Conservation (phyloP, 768 basidiomycete species). For the Lactarius akahatsu region DNA sequence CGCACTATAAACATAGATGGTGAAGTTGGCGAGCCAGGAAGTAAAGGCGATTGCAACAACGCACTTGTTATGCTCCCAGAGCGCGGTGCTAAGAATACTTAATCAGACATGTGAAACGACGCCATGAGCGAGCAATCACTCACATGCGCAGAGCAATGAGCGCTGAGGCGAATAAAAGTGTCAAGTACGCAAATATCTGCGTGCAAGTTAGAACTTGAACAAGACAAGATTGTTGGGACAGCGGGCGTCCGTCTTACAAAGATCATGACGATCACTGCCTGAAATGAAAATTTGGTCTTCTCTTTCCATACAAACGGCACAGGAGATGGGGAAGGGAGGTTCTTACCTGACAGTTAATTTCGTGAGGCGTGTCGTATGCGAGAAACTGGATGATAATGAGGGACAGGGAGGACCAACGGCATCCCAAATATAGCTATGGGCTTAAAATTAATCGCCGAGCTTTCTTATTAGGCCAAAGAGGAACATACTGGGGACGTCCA, state of each 20-base stretch:
- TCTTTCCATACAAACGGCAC: neutral
- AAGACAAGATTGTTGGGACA: neutral
- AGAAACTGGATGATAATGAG: neutral
- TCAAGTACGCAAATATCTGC: neutral
- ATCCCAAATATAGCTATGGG: slow-evolving; percentile 10
- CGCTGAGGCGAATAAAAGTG: slow-evolving; percentile 16
- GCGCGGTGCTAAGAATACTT: neutral
- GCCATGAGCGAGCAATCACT: neutral
- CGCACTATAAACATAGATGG: slow-evolving; percentile 2
- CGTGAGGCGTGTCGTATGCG: neutral
- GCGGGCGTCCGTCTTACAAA: slow-evolving; percentile 4
- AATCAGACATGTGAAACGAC: neutral
- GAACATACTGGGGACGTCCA: slow-evolving; percentile 1
- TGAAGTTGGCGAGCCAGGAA: neutral
- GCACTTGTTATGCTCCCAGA: slow-evolving; percentile 15
- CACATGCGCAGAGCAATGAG: slow-evolving; percentile 21
- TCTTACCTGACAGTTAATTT: slow-evolving; percentile 4
- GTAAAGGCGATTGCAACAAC: neutral
- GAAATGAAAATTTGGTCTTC: neutral
- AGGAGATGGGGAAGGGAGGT: neutral
- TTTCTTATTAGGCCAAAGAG: neutral
- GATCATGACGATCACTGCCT: neutral
- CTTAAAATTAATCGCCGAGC: neutral
- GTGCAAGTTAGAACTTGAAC: neutral
- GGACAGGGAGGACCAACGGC: slow-evolving; percentile 1